Base-by-base conservation (phyloP, 1,284 basidiomycete genomes). In the Psilocybe mexicana region DNA sequence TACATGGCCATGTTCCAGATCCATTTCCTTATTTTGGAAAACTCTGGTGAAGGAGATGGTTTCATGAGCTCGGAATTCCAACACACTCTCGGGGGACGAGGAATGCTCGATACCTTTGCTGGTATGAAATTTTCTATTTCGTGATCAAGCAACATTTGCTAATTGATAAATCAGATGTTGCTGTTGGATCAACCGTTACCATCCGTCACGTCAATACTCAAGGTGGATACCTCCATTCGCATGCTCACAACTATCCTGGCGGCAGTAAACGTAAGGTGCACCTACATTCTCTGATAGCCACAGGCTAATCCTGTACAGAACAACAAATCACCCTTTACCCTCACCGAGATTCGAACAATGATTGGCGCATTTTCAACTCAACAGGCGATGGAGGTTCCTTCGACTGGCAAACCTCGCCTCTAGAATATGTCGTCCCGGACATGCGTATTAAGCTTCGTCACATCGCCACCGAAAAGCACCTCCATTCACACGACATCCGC, bases 51-150 rank as follows among this genome's bases (percentile, higher is more conserved):
- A 58, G 97, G 97, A 0, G 97, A 99, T 72, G 94, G 94, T 0
- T 99, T 99, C 76, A 99, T 99, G 97, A 96, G 92, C 77, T 93
- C 94, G 11, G 94, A 95, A 68, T 99, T 99, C 77, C 96, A 98
- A 74, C 96, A 98, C 70, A 98, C 96, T 0, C 81, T 99, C 6
- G 80, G 88, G n/a, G 95, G 95, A 6, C 88, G 90, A 57, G 84
- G 87, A 14, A 98, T 98, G 96, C 79, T 80, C 6, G 94, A 99
- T 73, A 99, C 96, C 0, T 96, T 79, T 72, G 92, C 94, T 23
- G 89, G 90, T 91, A 57, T 62, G 85, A 73, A 44, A 7, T 3
- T 1, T 14, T 24, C n/a, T 18, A 25, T 43, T 44, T 24, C 35
- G 2, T 23, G 23, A 44, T n/a, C 14, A 33, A 11, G 6, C 24